Evolutionary conservation across 805 yeast genomes (phyloP), one percentile per base, ranked within the genome.

Genomic region (Trichomonascus vanleenenianus): DNA sequence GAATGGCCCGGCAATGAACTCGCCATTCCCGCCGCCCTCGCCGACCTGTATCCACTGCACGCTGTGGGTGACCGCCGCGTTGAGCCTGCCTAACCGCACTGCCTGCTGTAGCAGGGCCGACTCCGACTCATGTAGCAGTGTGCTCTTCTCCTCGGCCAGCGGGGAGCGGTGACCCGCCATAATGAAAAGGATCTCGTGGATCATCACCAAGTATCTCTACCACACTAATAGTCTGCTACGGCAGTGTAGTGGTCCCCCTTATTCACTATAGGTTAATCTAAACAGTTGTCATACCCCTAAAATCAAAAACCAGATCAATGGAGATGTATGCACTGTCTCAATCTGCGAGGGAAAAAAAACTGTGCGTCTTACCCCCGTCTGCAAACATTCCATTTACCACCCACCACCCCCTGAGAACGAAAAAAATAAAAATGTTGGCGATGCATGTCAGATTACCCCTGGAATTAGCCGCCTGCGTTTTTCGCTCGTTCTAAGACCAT

Each of bases 141-240:
- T 35, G 33, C 32, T 43, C 12, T 30, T 30, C 5, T 34, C 27
- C 8, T 27, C 34, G 12, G 43, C 40, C 5, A 54, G 39, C 9
- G 47, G 46, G 31, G 56, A 49, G 14, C 30, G 38, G 33, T 41
- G 49, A 27, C 59, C 59, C 5, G 56, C 54, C 39, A 56, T 40
- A 6, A 53, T 56, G 19, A 55, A 42, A 46, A 56, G 39, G 9
- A 54, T 42, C 35, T 56, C 58, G 25, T 55, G 59, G 20, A 54
- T 48, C 60, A 56, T 56, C 12, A 16, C n/a, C n/a, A n/a, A n/a
- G n/a, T n/a, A n/a, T n/a, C n/a, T n/a, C n/a, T n/a, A n/a, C n/a
- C n/a, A n/a, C n/a, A n/a, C n/a, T n/a, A n/a, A n/a, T n/a, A n/a
- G n/a, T n/a, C n/a, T n/a, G n/a, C n/a, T n/a, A n/a, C n/a, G n/a